Percentiles rank a stretch among this genome's conserved stretches.
These are phyloP conservation scores for Nicotiana tomentosiformis DNA, from an alignment of 257 asterid species.

Conservation along the genomic window DNA sequence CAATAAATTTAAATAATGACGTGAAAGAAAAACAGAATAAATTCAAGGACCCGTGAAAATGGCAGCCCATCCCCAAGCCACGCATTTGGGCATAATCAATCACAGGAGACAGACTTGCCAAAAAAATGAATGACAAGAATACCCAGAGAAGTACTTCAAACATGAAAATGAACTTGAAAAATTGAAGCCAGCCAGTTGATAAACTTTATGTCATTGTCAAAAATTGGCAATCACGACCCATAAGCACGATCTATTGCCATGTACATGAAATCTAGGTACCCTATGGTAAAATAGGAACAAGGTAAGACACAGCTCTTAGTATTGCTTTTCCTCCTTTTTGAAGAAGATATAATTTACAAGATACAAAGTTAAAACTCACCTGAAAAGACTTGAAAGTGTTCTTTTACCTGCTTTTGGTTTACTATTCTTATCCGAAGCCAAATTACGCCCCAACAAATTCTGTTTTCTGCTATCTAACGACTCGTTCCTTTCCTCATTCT, in stretches of 20 bases:
- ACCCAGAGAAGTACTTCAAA: not conserved
- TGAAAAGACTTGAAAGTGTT: conserved; percentile 23
- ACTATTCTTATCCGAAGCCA: not conserved
- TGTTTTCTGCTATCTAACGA: not conserved
- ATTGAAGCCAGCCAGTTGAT: not conserved
- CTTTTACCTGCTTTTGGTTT: conserved; percentile 3
- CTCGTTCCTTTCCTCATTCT: not conserved
- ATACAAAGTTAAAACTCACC: conserved; percentile 6
- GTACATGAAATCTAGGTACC: not conserved
- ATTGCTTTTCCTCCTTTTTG: not conserved
- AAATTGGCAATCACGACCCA: not conserved
- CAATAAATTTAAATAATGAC: too few species aligned
- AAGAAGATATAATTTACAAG: not conserved
- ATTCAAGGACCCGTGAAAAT: too few species aligned
- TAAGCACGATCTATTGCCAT: not conserved
- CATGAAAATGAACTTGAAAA: not conserved
- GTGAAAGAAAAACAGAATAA: too few species aligned
- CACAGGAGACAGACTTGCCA: not conserved
- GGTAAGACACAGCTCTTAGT: not conserved
- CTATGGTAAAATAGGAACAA: not conserved
- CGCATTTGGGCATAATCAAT: not conserved
- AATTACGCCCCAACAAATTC: not conserved
- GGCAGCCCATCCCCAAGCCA: not conserved
- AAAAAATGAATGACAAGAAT: not conserved
- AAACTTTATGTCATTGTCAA: not conserved